phyloP scores from a whole-genome alignment of 768 basidiomycete genomes.

The Hypsizygus marmoreus region DNA sequence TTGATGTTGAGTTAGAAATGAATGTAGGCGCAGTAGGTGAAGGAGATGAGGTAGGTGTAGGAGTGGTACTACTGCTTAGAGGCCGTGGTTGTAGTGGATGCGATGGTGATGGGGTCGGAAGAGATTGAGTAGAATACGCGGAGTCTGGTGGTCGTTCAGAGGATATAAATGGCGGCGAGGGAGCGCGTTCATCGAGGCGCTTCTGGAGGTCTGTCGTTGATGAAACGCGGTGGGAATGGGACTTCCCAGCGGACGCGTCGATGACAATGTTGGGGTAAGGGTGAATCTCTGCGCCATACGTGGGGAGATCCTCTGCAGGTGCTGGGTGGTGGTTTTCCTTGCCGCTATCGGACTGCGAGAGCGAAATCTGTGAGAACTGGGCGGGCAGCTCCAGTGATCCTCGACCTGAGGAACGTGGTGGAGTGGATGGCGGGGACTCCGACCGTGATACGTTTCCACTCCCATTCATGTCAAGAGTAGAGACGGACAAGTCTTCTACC shows the following conservation, averaged over 20 bases:
- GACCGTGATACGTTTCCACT: conserved; percentile 28
- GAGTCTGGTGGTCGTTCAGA: conserved; percentile 10
- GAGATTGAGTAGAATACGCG: conserved; percentile 22
- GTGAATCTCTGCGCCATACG: conserved; percentile 8
- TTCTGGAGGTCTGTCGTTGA: conserved; percentile 5
- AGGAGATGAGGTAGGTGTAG: conserved; percentile 16
- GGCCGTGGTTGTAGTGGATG: conserved; percentile 12
- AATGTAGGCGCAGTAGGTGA: too few relatives aligned
- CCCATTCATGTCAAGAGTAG: conserved; percentile 58
- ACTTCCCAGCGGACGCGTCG: conserved; percentile 36
- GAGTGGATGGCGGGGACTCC: conserved; percentile 15
- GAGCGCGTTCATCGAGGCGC: conserved; percentile 6
- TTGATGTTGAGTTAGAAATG: conserved; percentile 13
- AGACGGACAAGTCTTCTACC: conserved; percentile 48
- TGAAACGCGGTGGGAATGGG: conserved; percentile 19
- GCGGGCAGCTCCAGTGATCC: conserved; percentile 29
- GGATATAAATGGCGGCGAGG: conserved; percentile 12
- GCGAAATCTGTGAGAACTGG: conserved; percentile 42
- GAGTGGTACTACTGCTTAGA: conserved; percentile 14
- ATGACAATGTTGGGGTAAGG: conserved; percentile 47
- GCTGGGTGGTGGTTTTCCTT: conserved; percentile 11
- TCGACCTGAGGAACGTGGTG: conserved; percentile 24
- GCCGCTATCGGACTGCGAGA: conserved; percentile 29
- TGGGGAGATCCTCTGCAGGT: conserved; percentile 1
- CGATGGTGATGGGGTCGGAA: conserved; percentile 19